Conservation (phyloP, 1,139 yeast species). For the Saccharomyces pastorianus region DNA sequence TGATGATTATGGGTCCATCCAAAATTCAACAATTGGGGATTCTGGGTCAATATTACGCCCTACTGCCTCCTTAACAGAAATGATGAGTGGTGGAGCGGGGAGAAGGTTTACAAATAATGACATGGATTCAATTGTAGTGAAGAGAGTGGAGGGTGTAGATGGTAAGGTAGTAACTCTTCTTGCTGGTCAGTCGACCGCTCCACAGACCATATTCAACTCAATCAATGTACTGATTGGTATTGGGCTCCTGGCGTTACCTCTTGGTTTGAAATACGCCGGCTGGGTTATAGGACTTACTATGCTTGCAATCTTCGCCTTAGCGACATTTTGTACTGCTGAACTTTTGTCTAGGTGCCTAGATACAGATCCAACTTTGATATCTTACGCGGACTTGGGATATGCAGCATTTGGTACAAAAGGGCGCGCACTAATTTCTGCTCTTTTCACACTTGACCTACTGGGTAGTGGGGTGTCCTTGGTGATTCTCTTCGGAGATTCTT, state of each 20-base stretch:
- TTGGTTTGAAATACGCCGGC: constrained; percentile 73
- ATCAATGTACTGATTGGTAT: constrained; percentile 81
- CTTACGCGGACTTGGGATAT: constrained; percentile 81
- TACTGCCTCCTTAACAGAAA: constrained; percentile 22
- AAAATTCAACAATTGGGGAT: constrained; percentile 19
- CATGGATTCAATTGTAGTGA: constrained; percentile 42
- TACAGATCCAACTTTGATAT: constrained; percentile 66
- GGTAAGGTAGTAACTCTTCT: constrained; percentile 70
- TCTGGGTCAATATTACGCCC: constrained; percentile 21
- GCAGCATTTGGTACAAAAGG: constrained; percentile 63
- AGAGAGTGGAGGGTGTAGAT: constrained; percentile 60
- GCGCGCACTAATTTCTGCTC: constrained; percentile 53
- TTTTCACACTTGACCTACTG: constrained; percentile 67
- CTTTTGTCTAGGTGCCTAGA: constrained; percentile 58
- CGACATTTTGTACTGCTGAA: constrained; percentile 66
- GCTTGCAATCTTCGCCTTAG: constrained; percentile 47
- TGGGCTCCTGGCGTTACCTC: constrained; percentile 76
- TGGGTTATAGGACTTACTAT: constrained; percentile 61
- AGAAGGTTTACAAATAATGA: constrained; percentile 18
- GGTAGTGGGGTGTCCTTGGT: constrained; percentile 76
- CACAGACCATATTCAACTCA: constrained; percentile 83
- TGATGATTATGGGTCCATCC: constrained; percentile 28
- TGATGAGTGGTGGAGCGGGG: constrained; percentile 13
- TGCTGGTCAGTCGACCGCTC: constrained; percentile 78
- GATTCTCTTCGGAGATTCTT: constrained; percentile 77